Evolutionary conservation across 164 flowering plant genomes (phyloP), one percentile per base, ranked within the genome.

Genomic region (Annona squamosa): DNA sequence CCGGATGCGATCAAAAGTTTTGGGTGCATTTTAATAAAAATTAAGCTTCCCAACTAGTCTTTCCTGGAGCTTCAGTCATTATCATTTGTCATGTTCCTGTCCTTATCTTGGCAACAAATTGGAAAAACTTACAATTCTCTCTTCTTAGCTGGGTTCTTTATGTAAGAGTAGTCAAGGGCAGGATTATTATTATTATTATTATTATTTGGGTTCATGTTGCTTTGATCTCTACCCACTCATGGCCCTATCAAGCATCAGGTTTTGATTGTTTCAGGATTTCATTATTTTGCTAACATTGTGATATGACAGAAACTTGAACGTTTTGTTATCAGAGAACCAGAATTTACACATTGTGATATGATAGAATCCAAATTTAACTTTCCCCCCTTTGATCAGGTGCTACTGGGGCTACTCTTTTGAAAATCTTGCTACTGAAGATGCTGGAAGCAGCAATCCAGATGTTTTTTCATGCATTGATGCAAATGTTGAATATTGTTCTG

Each of bases 331-430:
- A 26, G 37, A 26, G 37, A 26, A 26, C 37, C 37, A 26, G 37
- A 26, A 26, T 26, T 26, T 26, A 26, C 37, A 26, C 37, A 26
- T 26, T 26, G 56, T 19, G 17, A 68, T n/a, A 41, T 13, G 6
- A 41, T 13, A 18, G 12, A 5, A 67, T 17, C 45, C 42, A 37
- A 5, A 42, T 67, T 43, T 67, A 67, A 5, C 47, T 26, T 5
- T 68, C n/a, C 16, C 26, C 41, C 47, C 26, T 9, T 48, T 41
- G 3, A 64, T 37, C 52, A 94, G 98, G 79, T 91, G 92, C 75
- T 96, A 90, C 61, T 92, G 98, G 99, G 99, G 99, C 59, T 96
- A 93, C 80, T 82, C 89, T 77, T 93, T 96, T 79, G 98, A 96
- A 87, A 84, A 76, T 74, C 92, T 93, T 73, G 98, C 99, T 57